Percentiles rank a stretch among this genome's conserved stretches.
phyloP scores from a whole-genome alignment of 2,329 filamentous ascomycete genomes.

The Neofusicoccum parvum region DNA sequence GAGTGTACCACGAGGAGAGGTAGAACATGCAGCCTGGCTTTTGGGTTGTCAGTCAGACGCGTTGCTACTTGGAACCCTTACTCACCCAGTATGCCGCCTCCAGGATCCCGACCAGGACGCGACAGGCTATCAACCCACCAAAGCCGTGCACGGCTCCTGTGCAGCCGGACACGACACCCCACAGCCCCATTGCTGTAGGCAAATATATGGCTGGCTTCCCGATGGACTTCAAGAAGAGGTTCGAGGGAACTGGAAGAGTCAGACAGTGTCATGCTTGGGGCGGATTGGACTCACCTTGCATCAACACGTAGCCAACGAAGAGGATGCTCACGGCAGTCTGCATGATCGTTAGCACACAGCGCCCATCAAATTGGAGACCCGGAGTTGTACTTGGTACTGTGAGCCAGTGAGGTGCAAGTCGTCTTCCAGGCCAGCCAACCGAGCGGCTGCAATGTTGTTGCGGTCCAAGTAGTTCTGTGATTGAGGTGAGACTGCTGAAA shows the following conservation, averaged over 20 bases:
- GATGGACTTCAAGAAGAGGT: slow-evolving; percentile 44
- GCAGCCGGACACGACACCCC: slow-evolving; percentile 45
- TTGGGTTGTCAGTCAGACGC: too few relatives aligned
- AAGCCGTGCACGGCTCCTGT: slow-evolving; percentile 48
- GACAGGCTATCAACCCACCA: slow-evolving; percentile 48
- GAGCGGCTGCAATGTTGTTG: slow-evolving; percentile 34
- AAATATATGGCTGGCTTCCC: slow-evolving; percentile 42
- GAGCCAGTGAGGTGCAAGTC: slow-evolving; percentile 25
- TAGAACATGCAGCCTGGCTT: slow-evolving; percentile 25
- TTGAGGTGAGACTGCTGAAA: neutral
- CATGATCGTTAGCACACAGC: neutral
- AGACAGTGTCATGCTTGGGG: slow-evolving; percentile 47
- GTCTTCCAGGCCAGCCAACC: slow-evolving; percentile 31
- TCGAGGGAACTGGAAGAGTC: slow-evolving; percentile 39
- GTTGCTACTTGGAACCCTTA: too few relatives aligned
- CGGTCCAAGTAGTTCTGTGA: slow-evolving; percentile 28
- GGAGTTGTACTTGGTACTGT: slow-evolving; percentile 24
- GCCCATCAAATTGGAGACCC: too few relatives aligned
- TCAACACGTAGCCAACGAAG: slow-evolving; percentile 54
- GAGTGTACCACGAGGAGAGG: slow-evolving; percentile 26
- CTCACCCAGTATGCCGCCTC: slow-evolving; percentile 51
- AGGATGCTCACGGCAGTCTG: slow-evolving; percentile 62
- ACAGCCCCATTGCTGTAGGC: slow-evolving; percentile 43
- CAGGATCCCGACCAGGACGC: slow-evolving; percentile 56
- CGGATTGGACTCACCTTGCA: slow-evolving; percentile 41